Conservation (phyloP, 2,329 filamentous ascomycete genomes). For the Aureobasidium leucospermi region DNA sequence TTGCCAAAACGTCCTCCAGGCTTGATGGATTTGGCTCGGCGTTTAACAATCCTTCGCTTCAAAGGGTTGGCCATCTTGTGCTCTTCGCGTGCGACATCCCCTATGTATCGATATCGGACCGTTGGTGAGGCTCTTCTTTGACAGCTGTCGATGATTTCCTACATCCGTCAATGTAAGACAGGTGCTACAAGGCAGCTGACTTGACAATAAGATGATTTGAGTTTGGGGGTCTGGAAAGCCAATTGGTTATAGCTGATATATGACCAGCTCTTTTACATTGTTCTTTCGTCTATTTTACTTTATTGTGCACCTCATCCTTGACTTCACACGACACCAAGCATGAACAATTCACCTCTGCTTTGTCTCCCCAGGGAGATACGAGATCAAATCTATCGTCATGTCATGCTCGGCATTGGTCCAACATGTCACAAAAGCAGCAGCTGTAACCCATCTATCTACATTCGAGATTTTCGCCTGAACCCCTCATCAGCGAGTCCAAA, state of each 20-base stretch:
- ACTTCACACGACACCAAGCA: neutral
- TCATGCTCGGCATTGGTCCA: neutral
- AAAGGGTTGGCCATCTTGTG: neutral
- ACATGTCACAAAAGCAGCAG: neutral
- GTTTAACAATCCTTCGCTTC: conserved; percentile 2
- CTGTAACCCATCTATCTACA: conserved; percentile 1
- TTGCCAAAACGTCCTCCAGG: neutral
- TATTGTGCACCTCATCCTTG: neutral
- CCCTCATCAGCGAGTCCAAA: neutral
- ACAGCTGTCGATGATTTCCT: conserved; percentile 2
- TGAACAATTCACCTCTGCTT: neutral
- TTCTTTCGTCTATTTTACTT: neutral
- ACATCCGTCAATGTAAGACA: conserved; percentile 11
- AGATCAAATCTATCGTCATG: conserved; percentile 1
- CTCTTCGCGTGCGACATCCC: neutral
- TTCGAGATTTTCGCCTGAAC: neutral
- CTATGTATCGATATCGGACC: conserved; percentile 10
- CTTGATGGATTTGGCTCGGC: neutral
- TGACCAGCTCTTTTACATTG: neutral
- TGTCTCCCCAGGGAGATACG: neutral
- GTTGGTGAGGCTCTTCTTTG: neutral
- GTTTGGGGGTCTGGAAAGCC: neutral
- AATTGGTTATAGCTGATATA: neutral
- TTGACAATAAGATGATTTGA: neutral
- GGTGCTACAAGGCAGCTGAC: neutral